Conservation (phyloP, 257 asterid species). For the Ilex asprella region DNA sequence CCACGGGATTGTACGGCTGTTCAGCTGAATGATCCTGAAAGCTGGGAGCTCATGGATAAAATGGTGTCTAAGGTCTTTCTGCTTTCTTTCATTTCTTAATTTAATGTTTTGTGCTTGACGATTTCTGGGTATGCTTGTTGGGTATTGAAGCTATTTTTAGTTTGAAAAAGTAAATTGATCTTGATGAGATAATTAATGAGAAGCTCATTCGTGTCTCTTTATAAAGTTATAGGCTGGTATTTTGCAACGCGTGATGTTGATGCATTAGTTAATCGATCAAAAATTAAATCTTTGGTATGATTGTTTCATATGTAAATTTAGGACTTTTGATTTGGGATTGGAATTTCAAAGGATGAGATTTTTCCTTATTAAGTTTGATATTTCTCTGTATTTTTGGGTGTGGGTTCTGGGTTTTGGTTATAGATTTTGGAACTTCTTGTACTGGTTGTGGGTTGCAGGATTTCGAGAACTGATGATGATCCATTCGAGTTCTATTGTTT, state of each 20-base stretch:
- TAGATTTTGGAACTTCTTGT: conserved; percentile 2
- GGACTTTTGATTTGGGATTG: too few relatives aligned
- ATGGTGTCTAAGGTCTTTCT: conserved; percentile 34
- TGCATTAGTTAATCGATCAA: too few relatives aligned
- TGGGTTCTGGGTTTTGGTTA: background rate
- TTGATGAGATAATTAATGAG: background rate
- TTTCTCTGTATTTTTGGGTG: too few relatives aligned
- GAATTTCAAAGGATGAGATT: too few relatives aligned
- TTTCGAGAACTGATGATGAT: background rate
- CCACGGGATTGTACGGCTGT: conserved; percentile 80
- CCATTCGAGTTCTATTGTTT: background rate
- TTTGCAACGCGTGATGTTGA: background rate
- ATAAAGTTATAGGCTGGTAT: background rate
- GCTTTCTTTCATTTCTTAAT: background rate
- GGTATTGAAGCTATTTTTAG: too few relatives aligned
- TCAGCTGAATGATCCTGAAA: conserved; percentile 43
- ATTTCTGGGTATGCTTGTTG: background rate
- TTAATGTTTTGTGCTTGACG: background rate
- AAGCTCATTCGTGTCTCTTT: background rate
- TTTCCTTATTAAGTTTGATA: too few relatives aligned
- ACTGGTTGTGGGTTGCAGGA: too few relatives aligned
- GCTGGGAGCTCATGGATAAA: conserved; percentile 25
- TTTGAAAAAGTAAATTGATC: background rate
- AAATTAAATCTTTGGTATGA: too few relatives aligned
- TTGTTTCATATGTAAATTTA: too few relatives aligned